These are phyloP conservation scores for Fusarium longipes DNA, from an alignment of 2,329 filamentous ascomycete genomes.

Conservation along the genomic window DNA sequence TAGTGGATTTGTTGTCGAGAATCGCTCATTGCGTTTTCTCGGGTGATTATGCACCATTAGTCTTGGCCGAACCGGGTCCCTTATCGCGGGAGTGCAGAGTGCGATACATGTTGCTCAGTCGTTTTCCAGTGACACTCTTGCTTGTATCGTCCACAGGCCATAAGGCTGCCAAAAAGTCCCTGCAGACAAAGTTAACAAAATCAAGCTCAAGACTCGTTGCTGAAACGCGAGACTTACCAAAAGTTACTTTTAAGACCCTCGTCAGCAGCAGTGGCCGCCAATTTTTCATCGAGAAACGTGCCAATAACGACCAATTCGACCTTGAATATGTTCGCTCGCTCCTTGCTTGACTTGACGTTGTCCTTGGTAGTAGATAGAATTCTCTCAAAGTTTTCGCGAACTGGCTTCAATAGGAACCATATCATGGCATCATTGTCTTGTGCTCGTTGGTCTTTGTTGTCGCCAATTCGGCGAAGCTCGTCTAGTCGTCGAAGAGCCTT, in stretches of 20 bases:
- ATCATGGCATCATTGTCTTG: conserved; percentile 60
- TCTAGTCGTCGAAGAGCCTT: conserved; percentile 56
- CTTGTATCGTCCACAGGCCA: conserved; percentile 61
- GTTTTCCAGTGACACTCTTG: conserved; percentile 57
- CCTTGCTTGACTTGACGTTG: conserved; percentile 70
- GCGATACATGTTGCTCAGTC: conserved; percentile 59
- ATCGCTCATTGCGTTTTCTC: not conserved
- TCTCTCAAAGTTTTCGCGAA: conserved; percentile 68
- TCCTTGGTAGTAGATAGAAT: conserved; percentile 72
- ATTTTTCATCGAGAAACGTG: conserved; percentile 65
- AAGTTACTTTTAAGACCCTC: conserved; percentile 61
- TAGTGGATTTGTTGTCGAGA: not conserved
- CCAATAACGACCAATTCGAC: conserved; percentile 71
- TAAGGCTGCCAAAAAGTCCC: conserved; percentile 59
- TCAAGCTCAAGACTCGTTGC: not conserved
- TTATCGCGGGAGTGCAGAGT: conserved; percentile 53
- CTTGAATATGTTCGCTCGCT: conserved; percentile 71
- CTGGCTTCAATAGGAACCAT: conserved; percentile 65
- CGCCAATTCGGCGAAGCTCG: conserved; percentile 59
- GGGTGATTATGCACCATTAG: conserved; percentile 49
- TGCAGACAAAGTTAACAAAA: conserved; percentile 42
- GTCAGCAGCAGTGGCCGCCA: conserved; percentile 56
- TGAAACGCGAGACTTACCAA: conserved; percentile 55
- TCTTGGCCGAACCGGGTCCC: conserved; percentile 46
- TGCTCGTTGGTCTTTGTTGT: conserved; percentile 62